A percentile compares a stretch with the other conserved stretches of the same genome.
Evolutionary conservation across 1,139 yeast species (phyloP).

Genomic region (Hansenula sp.): DNA sequence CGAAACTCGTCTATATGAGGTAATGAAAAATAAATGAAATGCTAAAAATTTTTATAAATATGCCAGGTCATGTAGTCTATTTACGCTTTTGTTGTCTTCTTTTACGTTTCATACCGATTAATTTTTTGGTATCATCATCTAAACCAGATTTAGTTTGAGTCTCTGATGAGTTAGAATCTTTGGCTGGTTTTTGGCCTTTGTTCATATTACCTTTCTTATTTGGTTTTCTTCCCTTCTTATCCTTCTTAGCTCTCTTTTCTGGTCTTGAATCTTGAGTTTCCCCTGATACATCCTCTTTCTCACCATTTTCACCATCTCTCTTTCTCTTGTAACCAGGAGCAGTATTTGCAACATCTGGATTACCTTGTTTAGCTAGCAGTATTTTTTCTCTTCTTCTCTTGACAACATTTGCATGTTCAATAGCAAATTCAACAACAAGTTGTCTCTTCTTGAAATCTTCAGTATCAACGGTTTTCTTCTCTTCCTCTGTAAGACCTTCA

Average conservation of each 20-base stretch:
- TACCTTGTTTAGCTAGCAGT: conserved; percentile 40
- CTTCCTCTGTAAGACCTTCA: conserved; percentile 71
- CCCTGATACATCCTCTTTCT: conserved; percentile 6
- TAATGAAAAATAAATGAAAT: not conserved
- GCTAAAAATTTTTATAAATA: not conserved
- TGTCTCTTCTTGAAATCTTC: conserved; percentile 64
- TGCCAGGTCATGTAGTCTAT: conserved; percentile 5
- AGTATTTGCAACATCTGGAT: conserved; percentile 23
- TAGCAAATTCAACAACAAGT: conserved; percentile 90
- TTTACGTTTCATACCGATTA: conserved; percentile 68
- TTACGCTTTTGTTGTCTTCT: conserved; percentile 41
- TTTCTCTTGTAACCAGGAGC: not conserved
- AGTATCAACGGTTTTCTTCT: conserved; percentile 45
- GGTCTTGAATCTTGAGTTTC: conserved; percentile 22
- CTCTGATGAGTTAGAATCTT: conserved; percentile 16
- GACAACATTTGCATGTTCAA: conserved; percentile 90
- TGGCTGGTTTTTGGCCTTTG: conserved; percentile 31
- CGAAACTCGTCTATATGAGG: not conserved
- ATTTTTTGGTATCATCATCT: conserved; percentile 51
- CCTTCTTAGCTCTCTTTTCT: conserved; percentile 22
- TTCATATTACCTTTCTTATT: conserved; percentile 43
- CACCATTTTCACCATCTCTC: conserved; percentile 7
- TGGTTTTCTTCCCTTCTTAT: conserved; percentile 16
- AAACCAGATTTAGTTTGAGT: conserved; percentile 32
- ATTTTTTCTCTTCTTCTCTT: conserved; percentile 81